A percentile compares a stretch with the other conserved stretches of the same genome.
Conservation (phyloP, 1,284 basidiomycete species). For the Ganoderma boninense region DNA sequence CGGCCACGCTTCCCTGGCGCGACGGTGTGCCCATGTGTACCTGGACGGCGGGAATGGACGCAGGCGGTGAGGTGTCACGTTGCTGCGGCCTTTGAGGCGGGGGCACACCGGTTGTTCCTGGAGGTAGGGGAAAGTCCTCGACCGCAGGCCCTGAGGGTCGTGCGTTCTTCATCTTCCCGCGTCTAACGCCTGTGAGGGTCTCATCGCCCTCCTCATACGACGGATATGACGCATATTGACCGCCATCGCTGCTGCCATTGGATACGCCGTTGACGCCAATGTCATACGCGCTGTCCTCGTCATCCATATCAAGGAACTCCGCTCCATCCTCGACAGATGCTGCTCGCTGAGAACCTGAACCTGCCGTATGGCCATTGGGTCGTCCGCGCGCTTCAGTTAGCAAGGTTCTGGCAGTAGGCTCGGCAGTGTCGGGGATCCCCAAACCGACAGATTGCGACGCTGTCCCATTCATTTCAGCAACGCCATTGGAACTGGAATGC, state of each 20-base stretch:
- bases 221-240: constrained; percentile 22
- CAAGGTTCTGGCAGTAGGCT: constrained; percentile 11
- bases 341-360: constrained; percentile 19
- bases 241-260: constrained; percentile 21
- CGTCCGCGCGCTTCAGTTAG: constrained; percentile 18
- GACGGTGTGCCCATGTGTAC: constrained; percentile 20
- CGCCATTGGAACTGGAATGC: constrained; percentile 23
- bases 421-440: constrained; percentile 18
- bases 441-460: constrained; percentile 22
- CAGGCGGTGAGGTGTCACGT: constrained; percentile 8
- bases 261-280: constrained; percentile 30
- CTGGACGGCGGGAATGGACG: constrained; percentile 8
- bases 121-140: constrained; percentile 49
- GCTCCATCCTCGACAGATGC: constrained; percentile 42
- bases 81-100: constrained; percentile 6
- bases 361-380: constrained; percentile 11
- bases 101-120: constrained; percentile 25
- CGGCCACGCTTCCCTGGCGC: constrained; percentile 27
- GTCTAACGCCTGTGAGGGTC: constrained; percentile 18
- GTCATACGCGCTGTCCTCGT: constrained; percentile 46
- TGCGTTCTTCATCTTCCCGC: constrained; percentile 18
- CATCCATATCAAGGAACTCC: constrained; percentile 73
- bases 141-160: constrained; percentile 29
- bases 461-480: constrained; percentile 20
- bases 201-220: constrained; percentile 33